Evolutionary conservation across 2,329 filamentous ascomycete species (phyloP).

Genomic region (Fusarium tupiense): DNA sequence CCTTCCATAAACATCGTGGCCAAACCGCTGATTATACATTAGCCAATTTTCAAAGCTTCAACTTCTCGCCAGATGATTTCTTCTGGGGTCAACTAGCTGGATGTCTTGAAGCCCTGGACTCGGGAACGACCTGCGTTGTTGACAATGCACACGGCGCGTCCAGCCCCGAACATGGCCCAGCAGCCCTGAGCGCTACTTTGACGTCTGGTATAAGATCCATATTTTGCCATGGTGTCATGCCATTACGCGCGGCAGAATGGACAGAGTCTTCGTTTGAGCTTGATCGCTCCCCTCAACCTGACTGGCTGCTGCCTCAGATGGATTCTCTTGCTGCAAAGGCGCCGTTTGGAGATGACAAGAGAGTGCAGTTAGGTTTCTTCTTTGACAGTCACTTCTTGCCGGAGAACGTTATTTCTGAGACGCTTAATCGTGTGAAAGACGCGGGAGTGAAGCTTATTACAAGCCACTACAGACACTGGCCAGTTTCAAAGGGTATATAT

Average conservation of each 20-base stretch:
- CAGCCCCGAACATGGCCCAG: neutral
- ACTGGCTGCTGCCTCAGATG: constrained; percentile 5
- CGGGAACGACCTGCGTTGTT: constrained; percentile 5
- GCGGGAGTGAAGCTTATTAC: neutral
- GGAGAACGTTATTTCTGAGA: neutral
- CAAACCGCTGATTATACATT: neutral
- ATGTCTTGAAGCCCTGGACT: neutral
- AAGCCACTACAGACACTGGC: constrained; percentile 15
- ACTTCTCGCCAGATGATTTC: neutral
- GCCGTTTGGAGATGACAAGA: neutral
- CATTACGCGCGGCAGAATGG: neutral
- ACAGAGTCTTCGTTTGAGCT: constrained; percentile 8
- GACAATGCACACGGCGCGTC: constrained; percentile 7
- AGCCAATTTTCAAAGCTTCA: constrained; percentile 14
- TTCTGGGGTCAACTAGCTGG: constrained; percentile 13
- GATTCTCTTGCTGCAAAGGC: neutral
- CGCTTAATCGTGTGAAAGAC: neutral
- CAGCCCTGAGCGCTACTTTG: neutral
- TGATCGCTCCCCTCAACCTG: neutral
- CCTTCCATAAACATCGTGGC: fast-evolving
- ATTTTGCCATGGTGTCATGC: constrained; percentile 1
- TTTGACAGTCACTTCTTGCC: constrained; percentile 13
- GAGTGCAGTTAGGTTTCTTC: neutral
- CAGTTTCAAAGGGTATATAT: neutral
- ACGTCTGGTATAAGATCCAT: neutral